Evolutionary conservation across 768 basidiomycete species (phyloP), one percentile per base, ranked within the genome.

Genomic region (Macrolepiota fuliginosa): DNA sequence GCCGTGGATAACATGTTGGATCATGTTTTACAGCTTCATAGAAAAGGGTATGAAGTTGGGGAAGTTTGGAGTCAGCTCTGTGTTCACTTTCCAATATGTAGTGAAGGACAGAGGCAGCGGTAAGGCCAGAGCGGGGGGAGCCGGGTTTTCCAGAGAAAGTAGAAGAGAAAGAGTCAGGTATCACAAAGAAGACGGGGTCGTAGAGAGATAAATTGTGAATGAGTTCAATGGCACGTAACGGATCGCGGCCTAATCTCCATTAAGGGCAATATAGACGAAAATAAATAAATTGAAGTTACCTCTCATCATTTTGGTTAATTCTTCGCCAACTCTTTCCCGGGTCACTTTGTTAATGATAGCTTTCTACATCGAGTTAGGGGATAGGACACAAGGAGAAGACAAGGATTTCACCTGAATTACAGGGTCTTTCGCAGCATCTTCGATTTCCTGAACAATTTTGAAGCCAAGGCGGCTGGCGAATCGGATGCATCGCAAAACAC

Each of bases 391-490:
- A 61, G 74, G 66, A 77, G 24, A 74, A 59, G 9, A 13, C 22
- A 10, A 39, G 24, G 6, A n/a, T 59, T 64, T 66, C 62, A 89
- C 90, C 77, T 91, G 89, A 46, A 93, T 90, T 40, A 72, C 72
- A 12, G 76, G 73, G 66, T 90, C 84, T 61, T 74, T 79, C 2
- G 84, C 88, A 15, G 91, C 86, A 13, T 82, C 78, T 54, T 79
- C 75, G 22, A 97, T 76, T 54, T 89, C 89, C 0, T 79, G 75
- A 17, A 90, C 90, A 56, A 98, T 79, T 12, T 79, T 76, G 67
- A 96, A 96, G 24, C 91, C 91, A 71, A 93, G 94, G 46, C 96
- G 82, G 68, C 92, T 92, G 0, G 96, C 90, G 72, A 99, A 99
- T 60, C 97, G 80, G 24, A 98, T 74, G 65, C 93, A 94, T 39